phyloP scores from a whole-genome alignment of 305 asterid species.

The Withania somnifera region DNA sequence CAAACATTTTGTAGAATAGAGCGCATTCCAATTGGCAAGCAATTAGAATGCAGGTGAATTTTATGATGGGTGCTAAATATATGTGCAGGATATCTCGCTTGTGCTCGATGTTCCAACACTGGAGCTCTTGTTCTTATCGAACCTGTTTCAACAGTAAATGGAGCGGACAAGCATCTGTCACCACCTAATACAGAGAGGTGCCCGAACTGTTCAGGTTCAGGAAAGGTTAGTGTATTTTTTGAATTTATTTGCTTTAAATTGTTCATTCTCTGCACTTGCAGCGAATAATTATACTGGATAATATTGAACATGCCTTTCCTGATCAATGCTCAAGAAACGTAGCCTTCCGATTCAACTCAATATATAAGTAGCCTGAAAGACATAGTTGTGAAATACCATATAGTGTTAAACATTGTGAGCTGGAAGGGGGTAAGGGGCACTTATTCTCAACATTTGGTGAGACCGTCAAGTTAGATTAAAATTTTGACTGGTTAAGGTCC shows the following conservation, averaged over 20 bases:
- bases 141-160: constrained; percentile 47
- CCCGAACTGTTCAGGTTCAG: constrained; percentile 79
- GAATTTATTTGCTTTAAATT: not conserved
- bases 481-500: not conserved
- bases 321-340: not conserved
- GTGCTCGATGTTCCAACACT: constrained; percentile 85
- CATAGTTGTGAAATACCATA: not conserved
- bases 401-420: not conserved
- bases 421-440: not conserved
- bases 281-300: not conserved
- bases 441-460: not conserved
- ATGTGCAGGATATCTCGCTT: constrained; percentile 81
- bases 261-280: not conserved
- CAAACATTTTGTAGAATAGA: not conserved
- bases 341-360: not conserved
- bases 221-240: constrained; percentile 46
- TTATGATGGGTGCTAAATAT: not conserved
- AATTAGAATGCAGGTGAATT: not conserved
- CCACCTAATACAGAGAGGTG: constrained; percentile 84
- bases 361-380: not conserved
- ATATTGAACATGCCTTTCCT: not conserved
- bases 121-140: constrained; percentile 77
- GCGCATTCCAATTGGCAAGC: not conserved
- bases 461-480: not conserved
- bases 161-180: constrained; percentile 44